Evolutionary conservation across 1,139 yeast species (phyloP), one percentile per base, ranked within the genome.

Genomic region (Candida sp.): DNA sequence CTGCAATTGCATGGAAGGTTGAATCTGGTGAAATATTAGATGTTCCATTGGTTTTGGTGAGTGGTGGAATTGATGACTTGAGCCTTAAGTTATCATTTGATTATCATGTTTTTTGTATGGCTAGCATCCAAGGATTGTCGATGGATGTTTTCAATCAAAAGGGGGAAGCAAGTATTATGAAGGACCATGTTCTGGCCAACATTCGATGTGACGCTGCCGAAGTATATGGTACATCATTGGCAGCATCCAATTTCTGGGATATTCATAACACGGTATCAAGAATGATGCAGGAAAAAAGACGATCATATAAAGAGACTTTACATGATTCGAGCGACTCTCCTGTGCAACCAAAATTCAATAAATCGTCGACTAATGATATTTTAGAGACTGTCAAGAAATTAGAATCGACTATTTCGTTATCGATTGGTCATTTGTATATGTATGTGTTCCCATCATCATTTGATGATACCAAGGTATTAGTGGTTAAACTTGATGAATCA

Each of bases 241-340:
- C 95, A 0, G 95, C 95, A 0, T 84, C 96, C 0, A 89, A 86
- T 55, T 68, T 88, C 29, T 71, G 84, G 50, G 97, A 91, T 63
- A 83, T 93, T 39, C 78, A 81, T 55, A 84, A 84, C 46, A 82
- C 95, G 0, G 67, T 88, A 22, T 65, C 78, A 39, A 73, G 96
- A 52, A 82, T 90, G 73, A 72, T 82, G 25, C 86, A 82, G 51
- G 96, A 89, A 47, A 85, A 81, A 51, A 75, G 74, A 50, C 72
- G 79, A 4, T 84, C 95, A 0, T 89, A 90, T 56, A 77, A 75
- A 44, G 96, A 89, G 50, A 87, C 87, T 3, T 68, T 84, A 44
- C 68, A 75, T 30, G 89, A 82, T 48, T 79, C 87, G 1, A 51
- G 52, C 12, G 52, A 49, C 25, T 47, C 45, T 22, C 45, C 42